Evolutionary conservation across 1,139 yeast species (phyloP).

Genomic region (Kurtzmaniella quercitrusa): DNA sequence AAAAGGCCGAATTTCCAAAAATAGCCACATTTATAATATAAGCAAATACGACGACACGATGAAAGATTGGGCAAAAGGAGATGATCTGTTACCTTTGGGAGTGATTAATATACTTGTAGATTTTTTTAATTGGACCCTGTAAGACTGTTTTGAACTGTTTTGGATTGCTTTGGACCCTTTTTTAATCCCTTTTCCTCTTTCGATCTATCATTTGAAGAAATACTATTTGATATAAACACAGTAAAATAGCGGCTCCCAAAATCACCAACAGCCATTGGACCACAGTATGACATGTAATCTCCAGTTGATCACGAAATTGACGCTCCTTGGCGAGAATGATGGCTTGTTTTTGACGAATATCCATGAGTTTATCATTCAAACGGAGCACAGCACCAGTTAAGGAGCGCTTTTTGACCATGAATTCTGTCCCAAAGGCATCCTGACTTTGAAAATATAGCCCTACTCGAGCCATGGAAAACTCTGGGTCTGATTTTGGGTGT

Average conservation of each 20-base stretch:
- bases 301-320: constrained; percentile 62
- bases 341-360: constrained; percentile 60
- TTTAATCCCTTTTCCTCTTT: constrained; percentile 25
- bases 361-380: constrained; percentile 50
- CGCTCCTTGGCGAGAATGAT: constrained; percentile 70
- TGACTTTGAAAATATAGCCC: constrained; percentile 52
- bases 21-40: background rate
- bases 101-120: no score
- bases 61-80: no score
- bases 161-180: background rate
- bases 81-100: no score
- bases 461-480: constrained; percentile 51
- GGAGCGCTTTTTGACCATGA: constrained; percentile 42
- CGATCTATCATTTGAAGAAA: constrained; percentile 62
- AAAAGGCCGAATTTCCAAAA: no score
- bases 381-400: constrained; percentile 51
- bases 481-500: constrained; percentile 24
- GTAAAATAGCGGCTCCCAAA: constrained; percentile 47
- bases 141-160: no score
- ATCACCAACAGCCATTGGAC: constrained; percentile 65
- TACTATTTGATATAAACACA: constrained; percentile 67
- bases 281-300: constrained; percentile 60
- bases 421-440: constrained; percentile 51
- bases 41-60: no score
- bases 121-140: no score